phyloP scores from a whole-genome alignment of 1,284 basidiomycete species.

The Pisolithus thermaeus region DNA sequence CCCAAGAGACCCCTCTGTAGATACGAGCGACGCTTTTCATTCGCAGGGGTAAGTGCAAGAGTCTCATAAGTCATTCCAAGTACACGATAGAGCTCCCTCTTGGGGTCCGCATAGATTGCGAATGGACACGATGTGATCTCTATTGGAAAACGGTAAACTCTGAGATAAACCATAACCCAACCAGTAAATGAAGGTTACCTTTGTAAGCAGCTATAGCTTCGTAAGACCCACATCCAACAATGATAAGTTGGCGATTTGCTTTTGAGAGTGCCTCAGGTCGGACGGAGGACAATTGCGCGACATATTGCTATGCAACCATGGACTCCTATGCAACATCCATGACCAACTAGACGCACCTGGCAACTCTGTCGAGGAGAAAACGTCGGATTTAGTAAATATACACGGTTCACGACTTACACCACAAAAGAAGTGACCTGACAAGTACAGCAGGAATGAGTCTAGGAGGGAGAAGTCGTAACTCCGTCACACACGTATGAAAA shows the following conservation, averaged over 20 bases:
- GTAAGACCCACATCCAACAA: constrained; percentile 64
- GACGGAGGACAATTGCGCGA: constrained; percentile 43
- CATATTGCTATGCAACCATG: constrained; percentile 41
- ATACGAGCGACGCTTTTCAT: constrained; percentile 44
- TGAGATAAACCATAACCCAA: too few species aligned
- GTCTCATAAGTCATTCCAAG: constrained; percentile 48
- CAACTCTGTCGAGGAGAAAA: constrained; percentile 22
- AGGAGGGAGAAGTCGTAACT: background rate
- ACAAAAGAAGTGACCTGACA: constrained; percentile 59
- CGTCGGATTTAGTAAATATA: background rate
- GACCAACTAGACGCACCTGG: constrained; percentile 29
- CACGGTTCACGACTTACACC: constrained; percentile 36
- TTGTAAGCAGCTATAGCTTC: constrained; percentile 48
- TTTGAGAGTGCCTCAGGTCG: constrained; percentile 37
- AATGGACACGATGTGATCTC: constrained; percentile 45
- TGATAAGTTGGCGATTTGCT: constrained; percentile 39
- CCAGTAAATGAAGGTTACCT: constrained; percentile 26
- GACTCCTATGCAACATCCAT: constrained; percentile 2
- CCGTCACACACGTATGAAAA: constrained; percentile 56
- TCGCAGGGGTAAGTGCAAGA: constrained; percentile 39
- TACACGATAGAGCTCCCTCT: constrained; percentile 43
- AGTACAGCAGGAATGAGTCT: background rate
- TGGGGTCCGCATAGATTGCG: constrained; percentile 54
- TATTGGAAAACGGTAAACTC: constrained; percentile 14
- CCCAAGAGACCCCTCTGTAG: constrained; percentile 28